A percentile compares a stretch with the other conserved stretches of the same genome.
phyloP scores from a whole-genome alignment of 2,329 filamentous ascomycete genomes.

The Knufia fluminis region DNA sequence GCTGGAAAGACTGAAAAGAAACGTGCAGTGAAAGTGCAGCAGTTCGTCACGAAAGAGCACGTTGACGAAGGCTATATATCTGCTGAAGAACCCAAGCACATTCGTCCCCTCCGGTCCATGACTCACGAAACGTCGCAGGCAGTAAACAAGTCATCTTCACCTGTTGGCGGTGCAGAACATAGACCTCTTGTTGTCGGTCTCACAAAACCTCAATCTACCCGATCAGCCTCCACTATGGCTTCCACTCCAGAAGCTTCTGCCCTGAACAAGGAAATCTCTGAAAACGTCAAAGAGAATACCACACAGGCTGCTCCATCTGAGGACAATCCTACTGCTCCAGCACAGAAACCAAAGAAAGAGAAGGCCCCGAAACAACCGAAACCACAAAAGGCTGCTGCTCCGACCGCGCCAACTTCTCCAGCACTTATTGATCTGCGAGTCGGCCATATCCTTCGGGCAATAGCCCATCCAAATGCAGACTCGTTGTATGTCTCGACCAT shows the following conservation, averaged over 20 bases:
- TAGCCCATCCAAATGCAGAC: constrained; percentile 94
- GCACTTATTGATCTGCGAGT: constrained; percentile 88
- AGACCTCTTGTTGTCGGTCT: constrained; percentile 23
- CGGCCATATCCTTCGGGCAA: constrained; percentile 91
- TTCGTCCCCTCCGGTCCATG: constrained; percentile 8
- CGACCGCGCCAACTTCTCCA: constrained; percentile 71
- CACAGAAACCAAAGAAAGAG: constrained; percentile 52
- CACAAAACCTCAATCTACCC: constrained; percentile 19
- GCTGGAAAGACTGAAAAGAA: constrained; percentile 5
- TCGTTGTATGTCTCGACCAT: constrained; percentile 93
- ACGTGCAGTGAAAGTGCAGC: neutral
- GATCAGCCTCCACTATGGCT: constrained; percentile 8
- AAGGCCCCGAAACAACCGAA: constrained; percentile 51
- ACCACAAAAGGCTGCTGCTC: constrained; percentile 59
- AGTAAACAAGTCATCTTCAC: constrained; percentile 7
- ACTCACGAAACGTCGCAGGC: constrained; percentile 15
- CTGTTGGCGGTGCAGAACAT: constrained; percentile 17
- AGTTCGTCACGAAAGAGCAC: neutral
- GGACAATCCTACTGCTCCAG: constrained; percentile 37
- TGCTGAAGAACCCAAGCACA: neutral
- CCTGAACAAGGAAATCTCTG: constrained; percentile 26
- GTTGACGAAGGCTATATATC: neutral
- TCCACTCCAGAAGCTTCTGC: constrained; percentile 15
- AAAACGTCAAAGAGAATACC: constrained; percentile 20
- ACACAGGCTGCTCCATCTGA: constrained; percentile 14